These are phyloP conservation scores for Paracorniculantispora psalliotae DNA, from an alignment of 2,329 filamentous ascomycete genomes.

Conservation along the genomic window DNA sequence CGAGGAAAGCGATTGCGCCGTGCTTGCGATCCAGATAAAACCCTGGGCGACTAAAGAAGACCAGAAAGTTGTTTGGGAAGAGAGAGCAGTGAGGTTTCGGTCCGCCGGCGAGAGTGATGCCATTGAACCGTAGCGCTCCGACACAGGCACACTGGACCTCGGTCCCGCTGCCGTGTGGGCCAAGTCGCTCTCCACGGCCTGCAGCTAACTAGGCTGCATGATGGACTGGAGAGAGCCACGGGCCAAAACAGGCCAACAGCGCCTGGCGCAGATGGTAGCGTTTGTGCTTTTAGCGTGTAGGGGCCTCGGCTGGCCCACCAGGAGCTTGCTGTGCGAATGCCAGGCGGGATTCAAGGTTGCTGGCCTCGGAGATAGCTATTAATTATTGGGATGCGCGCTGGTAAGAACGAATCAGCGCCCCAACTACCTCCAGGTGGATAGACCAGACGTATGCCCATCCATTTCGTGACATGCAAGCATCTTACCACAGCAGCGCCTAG, in stretches of 20 bases:
- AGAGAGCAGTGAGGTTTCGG: background rate
- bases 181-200: background rate
- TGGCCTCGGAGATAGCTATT: too few relatives aligned
- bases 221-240: background rate
- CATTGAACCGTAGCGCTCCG: slow-evolving; percentile 12
- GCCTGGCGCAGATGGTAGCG: background rate
- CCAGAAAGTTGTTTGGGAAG: background rate
- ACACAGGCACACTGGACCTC: slow-evolving; percentile 12
- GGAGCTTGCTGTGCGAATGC: background rate
- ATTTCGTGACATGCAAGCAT: too few relatives aligned
- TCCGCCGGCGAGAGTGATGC: background rate
- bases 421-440: too few relatives aligned
- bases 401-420: too few relatives aligned
- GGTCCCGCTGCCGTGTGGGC: slow-evolving; percentile 12
- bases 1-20: background rate
- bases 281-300: background rate
- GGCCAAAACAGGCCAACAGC: background rate
- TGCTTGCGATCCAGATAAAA: background rate
- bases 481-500: too few relatives aligned
- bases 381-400: too few relatives aligned
- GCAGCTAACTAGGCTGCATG: too few relatives aligned
- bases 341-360: too few relatives aligned
- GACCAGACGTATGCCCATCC: too few relatives aligned
- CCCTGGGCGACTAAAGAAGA: background rate
- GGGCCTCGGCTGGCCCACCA: background rate